Conservation (phyloP, 768 basidiomycete species). For the Krasilnikovozyma curviuscula region DNA sequence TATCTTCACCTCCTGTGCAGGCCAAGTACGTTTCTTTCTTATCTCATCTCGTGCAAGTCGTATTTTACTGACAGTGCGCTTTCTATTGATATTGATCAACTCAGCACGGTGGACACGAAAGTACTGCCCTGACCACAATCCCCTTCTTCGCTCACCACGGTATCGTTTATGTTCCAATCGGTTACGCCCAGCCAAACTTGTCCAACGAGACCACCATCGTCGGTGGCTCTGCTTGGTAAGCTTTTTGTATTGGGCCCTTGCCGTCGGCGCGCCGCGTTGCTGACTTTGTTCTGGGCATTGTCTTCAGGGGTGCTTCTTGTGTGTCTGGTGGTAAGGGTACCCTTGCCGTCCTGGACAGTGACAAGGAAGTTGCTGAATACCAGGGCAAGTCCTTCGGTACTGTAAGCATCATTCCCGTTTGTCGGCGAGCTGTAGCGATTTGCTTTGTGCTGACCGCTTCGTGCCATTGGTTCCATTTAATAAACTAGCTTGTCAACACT, state of each 20-base stretch:
- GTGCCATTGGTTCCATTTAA: not conserved
- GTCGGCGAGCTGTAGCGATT: too few species aligned
- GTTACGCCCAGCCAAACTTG: conserved; percentile 1
- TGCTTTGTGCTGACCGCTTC: not conserved
- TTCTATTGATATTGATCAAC: not conserved
- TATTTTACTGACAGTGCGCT: not conserved
- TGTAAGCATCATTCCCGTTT: not conserved
- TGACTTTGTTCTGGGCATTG: too few species aligned
- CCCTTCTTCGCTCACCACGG: conserved; percentile 11
- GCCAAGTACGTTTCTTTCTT: not conserved
- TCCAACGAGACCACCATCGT: conserved; percentile 1
- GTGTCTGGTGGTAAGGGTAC: conserved; percentile 6
- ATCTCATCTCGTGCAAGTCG: not conserved
- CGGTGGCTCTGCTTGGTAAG: conserved; percentile 8
- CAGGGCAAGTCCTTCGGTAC: not conserved
- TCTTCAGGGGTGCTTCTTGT: not conserved
- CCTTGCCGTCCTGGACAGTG: conserved; percentile 5
- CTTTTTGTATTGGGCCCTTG: too few species aligned
- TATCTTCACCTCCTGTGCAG: not conserved
- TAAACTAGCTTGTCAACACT: not conserved
- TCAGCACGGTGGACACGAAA: conserved; percentile 9
- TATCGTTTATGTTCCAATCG: conserved; percentile 3
- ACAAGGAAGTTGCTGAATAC: conserved; percentile 4
- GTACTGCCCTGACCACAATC: conserved; percentile 3
- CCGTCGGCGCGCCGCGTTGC: too few species aligned